Evolutionary conservation across 495 filamentous ascomycete genomes (phyloP).

Genomic region (Arthonia radiata): DNA sequence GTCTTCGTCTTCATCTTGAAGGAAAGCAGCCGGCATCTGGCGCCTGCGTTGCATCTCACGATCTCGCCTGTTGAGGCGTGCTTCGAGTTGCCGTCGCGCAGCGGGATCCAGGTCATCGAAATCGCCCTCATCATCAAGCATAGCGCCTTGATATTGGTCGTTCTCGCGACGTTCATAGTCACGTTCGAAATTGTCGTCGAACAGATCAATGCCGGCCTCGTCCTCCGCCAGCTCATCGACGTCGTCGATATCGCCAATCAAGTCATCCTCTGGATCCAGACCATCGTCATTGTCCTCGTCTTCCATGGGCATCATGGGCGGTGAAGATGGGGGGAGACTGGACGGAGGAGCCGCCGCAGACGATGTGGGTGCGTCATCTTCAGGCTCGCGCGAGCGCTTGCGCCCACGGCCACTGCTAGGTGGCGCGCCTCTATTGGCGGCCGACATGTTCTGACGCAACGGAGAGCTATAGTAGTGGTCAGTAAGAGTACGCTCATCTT

Average conservation of each 20-base stretch:
- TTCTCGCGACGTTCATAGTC: conserved; percentile 45
- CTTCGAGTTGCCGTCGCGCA: conserved; percentile 54
- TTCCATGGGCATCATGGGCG: conserved; percentile 31
- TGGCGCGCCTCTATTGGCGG: conserved; percentile 58
- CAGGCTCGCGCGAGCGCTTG: conserved; percentile 61
- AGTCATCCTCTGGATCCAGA: conserved; percentile 42
- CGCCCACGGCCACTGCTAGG: conserved; percentile 34
- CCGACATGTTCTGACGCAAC: conserved; percentile 57
- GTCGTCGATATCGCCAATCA: conserved; percentile 70
- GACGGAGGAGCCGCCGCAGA: conserved; percentile 36
- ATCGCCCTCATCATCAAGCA: conserved; percentile 61
- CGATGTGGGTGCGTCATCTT: conserved; percentile 47
- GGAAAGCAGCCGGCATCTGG: conserved; percentile 58
- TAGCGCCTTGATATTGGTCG: conserved; percentile 41
- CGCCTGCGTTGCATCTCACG: conserved; percentile 49
- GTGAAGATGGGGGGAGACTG: conserved; percentile 27
- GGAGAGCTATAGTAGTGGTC: conserved; percentile 34
- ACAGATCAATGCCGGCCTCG: conserved; percentile 79
- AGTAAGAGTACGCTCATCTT: too few species aligned
- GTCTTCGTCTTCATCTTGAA: conserved; percentile 77
- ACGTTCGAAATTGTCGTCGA: conserved; percentile 66
- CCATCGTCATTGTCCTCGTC: conserved; percentile 26
- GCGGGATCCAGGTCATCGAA: conserved; percentile 49
- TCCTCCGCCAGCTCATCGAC: conserved; percentile 92
- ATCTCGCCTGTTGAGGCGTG: conserved; percentile 61